Percentiles rank a stretch among this genome's conserved stretches.
Evolutionary conservation across 257 asterid species (phyloP).

Genomic region (Przewalskia tangutica): DNA sequence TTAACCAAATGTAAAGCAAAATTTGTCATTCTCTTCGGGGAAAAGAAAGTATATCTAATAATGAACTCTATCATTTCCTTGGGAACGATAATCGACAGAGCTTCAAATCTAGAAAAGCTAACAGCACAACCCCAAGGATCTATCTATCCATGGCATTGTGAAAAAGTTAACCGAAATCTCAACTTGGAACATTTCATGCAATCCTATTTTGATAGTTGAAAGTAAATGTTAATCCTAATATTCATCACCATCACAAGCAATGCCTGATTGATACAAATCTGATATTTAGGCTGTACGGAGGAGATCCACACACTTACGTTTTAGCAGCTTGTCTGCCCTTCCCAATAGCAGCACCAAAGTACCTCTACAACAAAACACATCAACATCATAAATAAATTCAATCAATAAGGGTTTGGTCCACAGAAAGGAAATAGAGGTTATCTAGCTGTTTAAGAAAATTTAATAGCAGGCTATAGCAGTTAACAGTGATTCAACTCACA

Average conservation of each 20-base stretch:
- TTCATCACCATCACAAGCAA: neutral
- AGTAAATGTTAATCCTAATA: neutral
- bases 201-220: neutral
- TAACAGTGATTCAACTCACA: slow-evolving; percentile 33
- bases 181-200: neutral
- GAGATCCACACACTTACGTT: slow-evolving; percentile 44
- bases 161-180: neutral
- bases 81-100: neutral
- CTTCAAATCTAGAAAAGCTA: neutral
- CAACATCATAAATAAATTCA: neutral
- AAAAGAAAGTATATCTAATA: neutral
- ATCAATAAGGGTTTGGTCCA: neutral
- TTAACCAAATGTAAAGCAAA: neutral
- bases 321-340: slow-evolving; percentile 97
- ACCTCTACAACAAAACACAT: slow-evolving; percentile 42
- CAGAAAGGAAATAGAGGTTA: neutral
- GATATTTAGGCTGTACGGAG: neutral
- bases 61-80: neutral
- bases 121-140: neutral
- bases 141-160: neutral
- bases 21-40: neutral
- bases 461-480: neutral
- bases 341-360: slow-evolving; percentile 92
- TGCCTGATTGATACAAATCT: neutral
- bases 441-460: neutral